Evolutionary conservation across 139 green algal species (phyloP).

Genomic region (Micromonas pusilla): DNA sequence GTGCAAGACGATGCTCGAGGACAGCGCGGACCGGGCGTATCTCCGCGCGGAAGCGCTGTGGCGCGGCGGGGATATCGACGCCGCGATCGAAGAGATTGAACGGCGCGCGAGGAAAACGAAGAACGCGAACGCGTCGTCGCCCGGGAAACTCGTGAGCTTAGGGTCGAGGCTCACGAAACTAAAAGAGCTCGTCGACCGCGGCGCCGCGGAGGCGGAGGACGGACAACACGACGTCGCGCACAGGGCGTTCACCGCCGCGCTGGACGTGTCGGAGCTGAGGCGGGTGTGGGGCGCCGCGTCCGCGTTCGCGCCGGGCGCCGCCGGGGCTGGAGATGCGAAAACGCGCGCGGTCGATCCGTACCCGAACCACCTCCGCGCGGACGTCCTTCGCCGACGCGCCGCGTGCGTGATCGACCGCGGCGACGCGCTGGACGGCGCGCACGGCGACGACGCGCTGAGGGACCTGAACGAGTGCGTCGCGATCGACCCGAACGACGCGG

Average conservation of each 20-base stretch:
- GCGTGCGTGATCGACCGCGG: neutral
- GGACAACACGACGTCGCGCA: neutral
- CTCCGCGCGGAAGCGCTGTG: neutral
- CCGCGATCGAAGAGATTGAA: neutral
- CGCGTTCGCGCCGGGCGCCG: no score
- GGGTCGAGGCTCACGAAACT: neutral
- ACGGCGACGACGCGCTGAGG: neutral
- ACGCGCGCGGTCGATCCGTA: neutral
- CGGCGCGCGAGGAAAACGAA: neutral
- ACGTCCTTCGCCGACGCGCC: neutral
- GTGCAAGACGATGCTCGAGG: neutral
- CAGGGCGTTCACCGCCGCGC: neutral
- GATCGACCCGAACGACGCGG: constrained; percentile 6
- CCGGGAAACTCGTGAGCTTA: neutral
- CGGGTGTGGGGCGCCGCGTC: neutral
- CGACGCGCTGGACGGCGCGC: neutral
- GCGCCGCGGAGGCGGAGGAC: neutral
- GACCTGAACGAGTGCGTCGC: neutral
- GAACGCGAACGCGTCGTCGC: neutral
- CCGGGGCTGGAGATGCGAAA: no score
- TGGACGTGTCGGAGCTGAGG: neutral
- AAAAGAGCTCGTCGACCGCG: neutral
- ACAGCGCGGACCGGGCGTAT: neutral
- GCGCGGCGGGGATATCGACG: neutral
- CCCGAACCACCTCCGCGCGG: neutral